Evolutionary conservation across 2,329 filamentous ascomycete species (phyloP), one percentile per base, ranked within the genome.

Genomic region (Sclerotinia sclerotiorum): DNA sequence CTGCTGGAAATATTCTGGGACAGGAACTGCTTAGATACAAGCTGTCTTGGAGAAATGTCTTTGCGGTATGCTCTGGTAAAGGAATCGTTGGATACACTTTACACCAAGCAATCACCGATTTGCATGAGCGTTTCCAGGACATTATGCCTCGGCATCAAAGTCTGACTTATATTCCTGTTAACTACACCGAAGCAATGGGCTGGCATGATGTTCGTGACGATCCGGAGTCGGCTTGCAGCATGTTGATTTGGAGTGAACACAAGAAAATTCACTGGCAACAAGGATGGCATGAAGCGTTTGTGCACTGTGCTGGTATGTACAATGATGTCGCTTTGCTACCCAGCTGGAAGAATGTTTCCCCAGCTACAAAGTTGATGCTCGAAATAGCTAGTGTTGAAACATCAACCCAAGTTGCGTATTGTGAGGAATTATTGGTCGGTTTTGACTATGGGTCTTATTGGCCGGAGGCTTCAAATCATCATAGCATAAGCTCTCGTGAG

Each of bases 41-140:
- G 72, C 82, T 91, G 58, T 88, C 89, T 0, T 89, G 88, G 0
- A 84, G 89, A 27, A 92, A 91, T 73, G 84, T 91, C 56, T 87
- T 92, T 72, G 89, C 88, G 0, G 78, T 91, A 46, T 77, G 91
- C 2, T 88, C 87, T 73, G 83, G 86, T 64, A 85, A 86, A 29
- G 88, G 88, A 0, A 81, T 91, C 0, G 88, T 91, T 2, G 89
- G 89, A 0, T 74, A 86, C 1, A 87, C 88, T 5, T 77, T 91
- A 0, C 85, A 84, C 71, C 87, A 90, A 72, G 87, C 88, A 48
- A 79, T 92, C 6, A 81, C 80, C 0, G 89, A 90, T 72, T 79
- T 92, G 0, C 86, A 88, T 51, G 79, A 83, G 10, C 84, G 89
- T 2, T 83, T 90, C 10, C 84, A 81, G 35, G 39, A n/a, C 11